These are phyloP conservation scores for Murraya paniculata DNA, from an alignment of 345 rosid species.

Conservation along the genomic window DNA sequence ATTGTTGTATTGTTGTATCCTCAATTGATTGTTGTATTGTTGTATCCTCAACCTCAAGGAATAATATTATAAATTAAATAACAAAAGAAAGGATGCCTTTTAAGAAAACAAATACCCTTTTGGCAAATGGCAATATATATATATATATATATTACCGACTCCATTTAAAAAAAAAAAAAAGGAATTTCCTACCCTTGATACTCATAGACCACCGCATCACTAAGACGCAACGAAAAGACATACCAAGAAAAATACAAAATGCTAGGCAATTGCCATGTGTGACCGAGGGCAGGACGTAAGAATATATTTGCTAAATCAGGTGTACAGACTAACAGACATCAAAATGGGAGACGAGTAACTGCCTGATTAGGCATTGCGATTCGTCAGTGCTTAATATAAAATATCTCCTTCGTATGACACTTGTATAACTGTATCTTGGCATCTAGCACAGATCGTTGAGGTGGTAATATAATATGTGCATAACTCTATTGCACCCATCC, in stretches of 20 bases:
- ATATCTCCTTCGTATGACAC: not conserved
- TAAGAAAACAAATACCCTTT: not conserved
- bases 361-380: not conserved
- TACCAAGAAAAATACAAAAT: not conserved
- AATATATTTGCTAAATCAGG: not conserved
- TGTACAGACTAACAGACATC: not conserved
- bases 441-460: not conserved
- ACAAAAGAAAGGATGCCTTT: not conserved
- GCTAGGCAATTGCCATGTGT: not conserved
- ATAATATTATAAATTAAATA: not conserved
- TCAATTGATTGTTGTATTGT: too few species aligned
- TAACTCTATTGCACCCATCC: not conserved
- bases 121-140: too few species aligned
- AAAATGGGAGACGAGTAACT: not conserved
- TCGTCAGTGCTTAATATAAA: not conserved
- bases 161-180: not conserved
- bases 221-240: not conserved
- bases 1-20: too few species aligned
- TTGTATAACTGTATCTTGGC: not conserved
- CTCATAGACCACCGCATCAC: too few species aligned
- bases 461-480: not conserved
- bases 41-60: not conserved
- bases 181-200: too few species aligned
- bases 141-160: too few species aligned
- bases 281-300: not conserved